phyloP scores from a whole-genome alignment of 164 flowering plant genomes.

The Vitis rotundifolia region DNA sequence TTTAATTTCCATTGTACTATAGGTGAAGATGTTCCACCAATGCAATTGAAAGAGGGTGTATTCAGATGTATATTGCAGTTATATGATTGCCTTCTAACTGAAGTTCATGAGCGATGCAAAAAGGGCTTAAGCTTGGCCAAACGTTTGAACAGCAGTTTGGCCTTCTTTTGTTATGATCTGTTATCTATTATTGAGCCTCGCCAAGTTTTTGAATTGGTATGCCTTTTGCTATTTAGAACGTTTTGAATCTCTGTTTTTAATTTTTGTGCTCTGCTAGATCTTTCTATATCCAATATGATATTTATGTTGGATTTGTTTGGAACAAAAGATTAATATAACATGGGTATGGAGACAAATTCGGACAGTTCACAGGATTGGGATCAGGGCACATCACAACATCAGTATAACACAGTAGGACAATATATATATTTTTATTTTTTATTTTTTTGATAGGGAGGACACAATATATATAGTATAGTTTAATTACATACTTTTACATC shows the following conservation, averaged over 20 bases:
- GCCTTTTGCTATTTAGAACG: slow-evolving; percentile 11
- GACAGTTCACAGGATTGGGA: neutral
- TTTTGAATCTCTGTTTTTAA: neutral
- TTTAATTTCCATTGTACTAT: slow-evolving; percentile 8
- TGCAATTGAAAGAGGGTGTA: slow-evolving; percentile 96
- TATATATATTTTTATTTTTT: no score
- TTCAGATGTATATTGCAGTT: slow-evolving; percentile 95
- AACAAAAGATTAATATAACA: neutral
- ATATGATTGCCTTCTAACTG: slow-evolving; percentile 96
- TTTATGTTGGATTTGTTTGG: neutral
- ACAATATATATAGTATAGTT: no score
- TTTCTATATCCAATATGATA: neutral
- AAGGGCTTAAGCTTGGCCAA: slow-evolving; percentile 95
- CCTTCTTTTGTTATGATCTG: slow-evolving; percentile 97
- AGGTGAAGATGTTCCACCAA: slow-evolving; percentile 98
- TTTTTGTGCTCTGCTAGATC: neutral
- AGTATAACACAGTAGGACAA: no score
- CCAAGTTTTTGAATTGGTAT: slow-evolving; percentile 97
- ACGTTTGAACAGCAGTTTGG: slow-evolving; percentile 94
- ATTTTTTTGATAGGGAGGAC: no score
- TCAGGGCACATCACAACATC: neutral
- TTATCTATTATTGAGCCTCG: slow-evolving; percentile 94
- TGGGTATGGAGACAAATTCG: neutral
- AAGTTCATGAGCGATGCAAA: slow-evolving; percentile 98
- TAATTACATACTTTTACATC: no score